Percentiles rank a stretch among this genome's conserved stretches.
Evolutionary conservation across 257 asterid species (phyloP).

Genomic region (Jacaranda copaia): DNA sequence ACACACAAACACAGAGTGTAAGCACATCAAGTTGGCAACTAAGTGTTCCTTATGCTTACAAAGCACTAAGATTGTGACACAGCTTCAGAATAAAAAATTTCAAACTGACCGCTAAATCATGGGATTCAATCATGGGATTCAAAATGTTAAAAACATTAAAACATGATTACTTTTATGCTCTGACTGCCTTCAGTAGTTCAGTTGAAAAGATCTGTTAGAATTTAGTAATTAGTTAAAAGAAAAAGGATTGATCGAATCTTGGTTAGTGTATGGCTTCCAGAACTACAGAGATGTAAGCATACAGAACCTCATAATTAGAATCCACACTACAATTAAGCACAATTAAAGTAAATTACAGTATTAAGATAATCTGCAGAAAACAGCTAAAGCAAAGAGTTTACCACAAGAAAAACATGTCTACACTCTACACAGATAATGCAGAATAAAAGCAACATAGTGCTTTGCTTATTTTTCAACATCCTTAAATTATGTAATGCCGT

Average conservation of each 20-base stretch:
- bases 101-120: background rate
- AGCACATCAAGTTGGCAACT: constrained; percentile 19
- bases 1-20: background rate
- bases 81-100: constrained; percentile 1
- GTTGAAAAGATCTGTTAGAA: background rate
- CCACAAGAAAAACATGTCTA: background rate
- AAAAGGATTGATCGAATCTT: background rate
- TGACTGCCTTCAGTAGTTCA: constrained; percentile 9
- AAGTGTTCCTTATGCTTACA: background rate
- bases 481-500: background rate
- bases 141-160: background rate
- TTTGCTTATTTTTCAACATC: background rate
- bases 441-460: constrained; percentile 5
- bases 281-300: background rate
- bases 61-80: constrained; percentile 4
- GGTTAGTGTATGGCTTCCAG: background rate
- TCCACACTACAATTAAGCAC: background rate
- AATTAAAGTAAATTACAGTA: background rate
- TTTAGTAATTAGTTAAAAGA: background rate
- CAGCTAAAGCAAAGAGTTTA: background rate
- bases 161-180: background rate
- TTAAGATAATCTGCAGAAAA: constrained; percentile 7
- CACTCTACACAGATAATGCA: background rate
- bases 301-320: background rate
- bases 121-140: background rate